Evolutionary conservation across 208 protist species (phyloP).

Genomic region (Crithidia thermophila): DNA sequence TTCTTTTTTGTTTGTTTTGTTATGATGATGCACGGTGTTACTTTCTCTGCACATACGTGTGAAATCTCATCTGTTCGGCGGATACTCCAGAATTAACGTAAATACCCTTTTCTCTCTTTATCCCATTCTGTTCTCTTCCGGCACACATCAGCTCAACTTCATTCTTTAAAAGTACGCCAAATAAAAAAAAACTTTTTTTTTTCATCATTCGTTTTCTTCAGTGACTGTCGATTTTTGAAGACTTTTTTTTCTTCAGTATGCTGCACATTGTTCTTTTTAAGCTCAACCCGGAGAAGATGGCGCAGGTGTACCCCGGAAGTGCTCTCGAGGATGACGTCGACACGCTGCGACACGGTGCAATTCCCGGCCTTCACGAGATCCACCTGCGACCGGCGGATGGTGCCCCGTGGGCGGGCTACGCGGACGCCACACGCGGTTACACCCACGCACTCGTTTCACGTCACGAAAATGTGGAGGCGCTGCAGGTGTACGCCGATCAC

Average conservation of each 20-base stretch:
- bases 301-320: conserved; percentile 11
- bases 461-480: conserved; percentile 39
- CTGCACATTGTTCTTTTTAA: conserved; percentile 51
- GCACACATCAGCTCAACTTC: not conserved
- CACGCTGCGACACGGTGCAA: conserved; percentile 19
- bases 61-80: too few relatives aligned
- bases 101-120: not conserved
- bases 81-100: too few relatives aligned
- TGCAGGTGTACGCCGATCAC: conserved; percentile 35
- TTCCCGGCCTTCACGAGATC: conserved; percentile 49
- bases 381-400: conserved; percentile 38
- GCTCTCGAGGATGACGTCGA: conserved; percentile 17
- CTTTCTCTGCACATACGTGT: not conserved
- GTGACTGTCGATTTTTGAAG: not conserved
- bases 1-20: not conserved
- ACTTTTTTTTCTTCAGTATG: conserved; percentile 7
- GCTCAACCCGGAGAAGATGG: conserved; percentile 34
- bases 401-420: conserved; percentile 48
- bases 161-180: not conserved
- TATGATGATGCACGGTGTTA: not conserved
- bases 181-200: not conserved
- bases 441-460: conserved; percentile 62
- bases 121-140: not conserved
- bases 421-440: conserved; percentile 43
- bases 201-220: not conserved